Evolutionary conservation across 75 land plant species (phyloP).

Genomic region (Selaginella tamariscina): DNA sequence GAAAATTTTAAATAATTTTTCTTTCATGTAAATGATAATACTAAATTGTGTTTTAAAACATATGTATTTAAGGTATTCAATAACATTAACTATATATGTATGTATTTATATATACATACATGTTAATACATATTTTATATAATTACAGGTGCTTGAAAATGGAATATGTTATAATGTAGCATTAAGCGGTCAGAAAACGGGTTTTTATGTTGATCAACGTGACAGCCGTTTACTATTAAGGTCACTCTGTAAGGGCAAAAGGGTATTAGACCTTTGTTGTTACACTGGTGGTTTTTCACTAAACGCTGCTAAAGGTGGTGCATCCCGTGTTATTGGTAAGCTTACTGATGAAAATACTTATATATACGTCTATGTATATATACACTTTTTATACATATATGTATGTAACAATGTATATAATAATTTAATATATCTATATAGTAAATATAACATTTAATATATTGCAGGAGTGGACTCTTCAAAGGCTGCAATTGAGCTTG

Average conservation of each 20-base stretch:
- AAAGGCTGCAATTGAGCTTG: constrained; percentile 70
- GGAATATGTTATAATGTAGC: constrained; percentile 55
- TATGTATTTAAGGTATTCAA: too few relatives aligned
- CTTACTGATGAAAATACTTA: too few relatives aligned
- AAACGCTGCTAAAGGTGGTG: constrained; percentile 78
- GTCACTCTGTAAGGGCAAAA: constrained; percentile 44
- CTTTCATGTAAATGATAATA: neutral
- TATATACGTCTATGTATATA: too few relatives aligned
- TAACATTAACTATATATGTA: too few relatives aligned
- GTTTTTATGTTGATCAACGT: constrained; percentile 95
- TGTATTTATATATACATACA: too few relatives aligned
- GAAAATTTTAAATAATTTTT: too few relatives aligned
- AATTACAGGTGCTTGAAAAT: constrained; percentile 68
- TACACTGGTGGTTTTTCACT: constrained; percentile 92
- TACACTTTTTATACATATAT: too few relatives aligned
- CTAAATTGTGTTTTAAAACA: neutral
- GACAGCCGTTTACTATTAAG: constrained; percentile 65
- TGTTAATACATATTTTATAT: too few relatives aligned
- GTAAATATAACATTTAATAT: neutral
- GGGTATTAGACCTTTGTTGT: constrained; percentile 84
- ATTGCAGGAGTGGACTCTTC: constrained; percentile 78
- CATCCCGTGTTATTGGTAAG: constrained; percentile 64
- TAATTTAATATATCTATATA: neutral
- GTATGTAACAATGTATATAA: constrained; percentile 6
- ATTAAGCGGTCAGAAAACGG: constrained; percentile 84